Conservation (phyloP, 306 rosid species). For the Vigna unguiculata region DNA sequence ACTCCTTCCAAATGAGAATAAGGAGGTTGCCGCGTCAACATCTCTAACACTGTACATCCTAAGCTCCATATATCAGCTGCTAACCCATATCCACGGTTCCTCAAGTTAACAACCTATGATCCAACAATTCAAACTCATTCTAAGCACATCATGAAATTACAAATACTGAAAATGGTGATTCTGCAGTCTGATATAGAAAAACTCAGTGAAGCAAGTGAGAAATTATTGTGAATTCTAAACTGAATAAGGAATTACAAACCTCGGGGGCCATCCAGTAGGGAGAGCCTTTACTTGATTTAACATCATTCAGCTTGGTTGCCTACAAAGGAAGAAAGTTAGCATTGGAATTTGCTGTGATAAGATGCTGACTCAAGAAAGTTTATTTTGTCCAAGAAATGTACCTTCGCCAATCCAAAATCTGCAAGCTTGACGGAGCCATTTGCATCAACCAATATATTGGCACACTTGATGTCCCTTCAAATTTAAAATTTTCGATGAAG, state of each 20-base stretch:
- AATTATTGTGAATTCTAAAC: not conserved
- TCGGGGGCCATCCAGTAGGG: slow-evolving; percentile 72
- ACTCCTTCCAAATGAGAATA: slow-evolving; percentile 65
- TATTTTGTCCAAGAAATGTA: slow-evolving; percentile 23
- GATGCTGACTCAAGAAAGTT: slow-evolving; percentile 9
- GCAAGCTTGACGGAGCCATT: slow-evolving; percentile 63
- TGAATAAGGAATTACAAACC: slow-evolving; percentile 44
- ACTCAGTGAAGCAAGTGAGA: slow-evolving; percentile 7
- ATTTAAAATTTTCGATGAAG: not conserved
- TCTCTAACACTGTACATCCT: slow-evolving; percentile 63
- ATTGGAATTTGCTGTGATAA: slow-evolving; percentile 13
- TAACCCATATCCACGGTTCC: slow-evolving; percentile 53
- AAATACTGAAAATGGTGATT: slow-evolving; percentile 14
- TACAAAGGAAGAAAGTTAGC: slow-evolving; percentile 39
- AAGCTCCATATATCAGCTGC: slow-evolving; percentile 69
- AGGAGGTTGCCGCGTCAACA: slow-evolving; percentile 58
- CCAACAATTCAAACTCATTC: not conserved
- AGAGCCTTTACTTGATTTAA: slow-evolving; percentile 63
- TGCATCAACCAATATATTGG: slow-evolving; percentile 61
- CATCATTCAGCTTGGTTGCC: slow-evolving; percentile 59
- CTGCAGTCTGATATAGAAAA: not conserved
- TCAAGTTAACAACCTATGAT: slow-evolving; percentile 57
- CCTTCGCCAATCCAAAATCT: slow-evolving; percentile 68
- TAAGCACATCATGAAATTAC: not conserved
- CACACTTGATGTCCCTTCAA: slow-evolving; percentile 62